phyloP scores from a whole-genome alignment of 192 early-diverging fungal species.

The Backusella sp. region DNA sequence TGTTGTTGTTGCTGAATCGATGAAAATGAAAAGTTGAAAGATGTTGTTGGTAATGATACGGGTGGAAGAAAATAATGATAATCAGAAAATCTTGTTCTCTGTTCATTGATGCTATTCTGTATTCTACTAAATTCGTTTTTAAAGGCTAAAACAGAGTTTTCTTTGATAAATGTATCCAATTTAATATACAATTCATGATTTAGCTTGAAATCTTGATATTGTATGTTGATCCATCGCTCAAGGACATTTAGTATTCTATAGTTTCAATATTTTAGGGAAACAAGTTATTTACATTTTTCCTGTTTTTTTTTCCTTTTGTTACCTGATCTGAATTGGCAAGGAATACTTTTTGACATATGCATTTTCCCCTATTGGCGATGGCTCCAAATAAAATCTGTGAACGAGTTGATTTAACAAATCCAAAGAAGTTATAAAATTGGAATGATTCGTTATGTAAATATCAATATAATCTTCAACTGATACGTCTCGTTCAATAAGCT shows the following conservation, averaged over 20 bases:
- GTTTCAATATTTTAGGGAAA: background rate
- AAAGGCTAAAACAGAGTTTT: slow-evolving; percentile 46
- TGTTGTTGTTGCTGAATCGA: background rate
- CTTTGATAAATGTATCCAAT: slow-evolving; percentile 49
- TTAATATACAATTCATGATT: slow-evolving; percentile 38
- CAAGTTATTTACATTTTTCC: background rate
- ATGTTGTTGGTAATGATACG: background rate
- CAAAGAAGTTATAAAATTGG: slow-evolving; percentile 57
- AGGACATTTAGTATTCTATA: slow-evolving; percentile 58
- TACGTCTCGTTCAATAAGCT: slow-evolving; percentile 59
- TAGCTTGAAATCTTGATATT: slow-evolving; percentile 58
- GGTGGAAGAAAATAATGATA: background rate
- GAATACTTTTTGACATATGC: slow-evolving; percentile 49
- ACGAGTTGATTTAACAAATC: slow-evolving; percentile 57
- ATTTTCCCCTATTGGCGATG: slow-evolving; percentile 35
- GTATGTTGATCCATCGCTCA: slow-evolving; percentile 60
- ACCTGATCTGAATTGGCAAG: slow-evolving; percentile 53
- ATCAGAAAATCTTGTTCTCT: background rate
- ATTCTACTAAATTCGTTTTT: slow-evolving; percentile 29
- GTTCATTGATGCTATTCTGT: slow-evolving; percentile 6
- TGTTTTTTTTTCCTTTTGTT: slow-evolving; percentile 8
- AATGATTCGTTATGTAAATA: slow-evolving; percentile 55
- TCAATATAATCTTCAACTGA: slow-evolving; percentile 74
- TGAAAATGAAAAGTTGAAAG: background rate
- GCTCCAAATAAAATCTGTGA: slow-evolving; percentile 55